Evolutionary conservation across 1,139 yeast genomes (phyloP), one percentile per base, ranked within the genome.

Genomic region (Yamadazyma blattariae): DNA sequence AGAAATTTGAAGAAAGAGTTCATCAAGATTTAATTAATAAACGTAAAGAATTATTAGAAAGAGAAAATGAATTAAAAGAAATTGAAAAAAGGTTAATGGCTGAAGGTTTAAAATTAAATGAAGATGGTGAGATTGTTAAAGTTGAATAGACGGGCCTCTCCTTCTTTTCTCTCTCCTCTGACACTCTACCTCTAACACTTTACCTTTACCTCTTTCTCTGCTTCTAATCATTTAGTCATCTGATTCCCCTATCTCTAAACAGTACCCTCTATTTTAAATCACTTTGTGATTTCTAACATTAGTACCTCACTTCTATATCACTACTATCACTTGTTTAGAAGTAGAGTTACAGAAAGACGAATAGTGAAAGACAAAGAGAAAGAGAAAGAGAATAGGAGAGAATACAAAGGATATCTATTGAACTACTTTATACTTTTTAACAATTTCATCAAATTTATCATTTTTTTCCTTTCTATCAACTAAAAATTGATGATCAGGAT

Each of bases 21-120:
- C 96, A 88, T 59, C 85, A 84, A 53, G 97, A 90, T 57, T 74
- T 92, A 59, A 71, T 85, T 51, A 78, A 79, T 55, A 89, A 89
- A 71, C 76, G 95, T 48, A 80, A 82, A 51, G 96, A 88, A 59
- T 74, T 92, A 45, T 71, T 83, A 51, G 89, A 88, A 38, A 79
- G 97, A 55, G 98, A 92, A 61, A 79, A 82, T 48, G 97, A 92
- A 57, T 74, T 92, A 54, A 78, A 77, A 50, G 90, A 83, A 43
- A 82, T 87, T 49, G 96, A 88, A 56, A 82, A 79, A 51, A 70
- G 92, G 48, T 70, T 85, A 47, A 75, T 80, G 43, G 74, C 71
- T 27, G 87, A 79, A 48, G 75, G 74, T 4, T 60, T 69, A 50
- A 61, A 61, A 45, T 59, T 67, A 45, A 59, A 63, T 42, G 73